Evolutionary conservation across 202 grass and related monocot species (phyloP).

Genomic region (Eragrostis tef): DNA sequence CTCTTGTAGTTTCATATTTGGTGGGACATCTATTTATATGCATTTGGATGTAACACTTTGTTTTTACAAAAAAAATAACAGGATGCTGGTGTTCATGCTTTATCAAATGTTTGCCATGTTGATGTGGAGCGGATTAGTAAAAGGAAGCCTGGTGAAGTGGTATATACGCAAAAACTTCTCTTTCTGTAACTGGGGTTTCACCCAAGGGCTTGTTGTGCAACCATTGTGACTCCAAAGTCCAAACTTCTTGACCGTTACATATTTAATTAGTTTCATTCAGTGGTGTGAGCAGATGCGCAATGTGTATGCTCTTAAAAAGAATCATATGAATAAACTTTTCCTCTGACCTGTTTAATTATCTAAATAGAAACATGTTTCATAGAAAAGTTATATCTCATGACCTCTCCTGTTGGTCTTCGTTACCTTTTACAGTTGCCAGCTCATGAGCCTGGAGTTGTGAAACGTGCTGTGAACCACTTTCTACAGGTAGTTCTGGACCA

Average conservation of each 20-base stretch:
- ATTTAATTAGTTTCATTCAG: slow-evolving; percentile 2
- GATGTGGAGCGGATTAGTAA: slow-evolving; percentile 97
- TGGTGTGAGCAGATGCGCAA: slow-evolving; percentile 6
- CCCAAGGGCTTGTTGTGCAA: slow-evolving; percentile 7
- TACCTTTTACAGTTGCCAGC: slow-evolving; percentile 72
- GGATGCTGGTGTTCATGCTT: slow-evolving; percentile 96
- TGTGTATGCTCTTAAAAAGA: slow-evolving; percentile 2
- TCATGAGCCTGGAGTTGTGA: slow-evolving; percentile 91
- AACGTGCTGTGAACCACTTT: slow-evolving; percentile 93
- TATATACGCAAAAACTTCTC: slow-evolving; percentile 47
- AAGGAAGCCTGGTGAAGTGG: slow-evolving; percentile 92
- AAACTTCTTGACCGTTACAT: background rate
- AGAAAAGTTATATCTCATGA: slow-evolving; percentile 3
- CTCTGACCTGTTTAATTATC: background rate
- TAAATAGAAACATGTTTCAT: slow-evolving; percentile 29
- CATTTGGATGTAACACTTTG: slow-evolving; percentile 19
- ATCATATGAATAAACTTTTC: background rate
- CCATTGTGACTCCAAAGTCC: background rate
- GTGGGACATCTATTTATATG: slow-evolving; percentile 29
- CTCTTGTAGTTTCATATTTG: slow-evolving; percentile 8
- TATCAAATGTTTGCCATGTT: slow-evolving; percentile 95
- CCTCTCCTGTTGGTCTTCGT: slow-evolving; percentile 13
- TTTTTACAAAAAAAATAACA: slow-evolving; percentile 35
- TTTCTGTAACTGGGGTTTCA: slow-evolving; percentile 32
- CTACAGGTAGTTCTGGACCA: slow-evolving; percentile 65